Evolutionary conservation across 257 asterid species (phyloP).

Genomic region (Sherardia arvensis): DNA sequence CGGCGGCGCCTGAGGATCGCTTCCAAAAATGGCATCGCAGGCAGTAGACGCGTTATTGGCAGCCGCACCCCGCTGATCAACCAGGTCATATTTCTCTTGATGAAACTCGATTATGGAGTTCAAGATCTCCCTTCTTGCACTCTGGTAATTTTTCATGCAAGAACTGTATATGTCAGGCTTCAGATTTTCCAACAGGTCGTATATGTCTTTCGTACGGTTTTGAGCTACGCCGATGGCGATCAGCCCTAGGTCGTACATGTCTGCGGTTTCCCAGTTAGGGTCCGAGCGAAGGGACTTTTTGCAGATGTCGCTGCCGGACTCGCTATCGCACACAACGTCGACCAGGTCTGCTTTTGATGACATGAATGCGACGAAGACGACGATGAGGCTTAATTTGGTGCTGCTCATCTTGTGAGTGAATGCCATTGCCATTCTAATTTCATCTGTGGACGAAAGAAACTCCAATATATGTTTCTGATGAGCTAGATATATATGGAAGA

Average conservation of each 20-base stretch:
- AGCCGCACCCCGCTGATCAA: neutral
- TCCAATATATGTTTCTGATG: too few species aligned
- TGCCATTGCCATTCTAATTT: neutral
- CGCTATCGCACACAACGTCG: conserved; percentile 12
- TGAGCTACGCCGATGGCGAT: conserved; percentile 5
- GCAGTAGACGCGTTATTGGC: neutral
- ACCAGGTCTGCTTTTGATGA: conserved; percentile 18
- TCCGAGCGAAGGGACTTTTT: conserved; percentile 9
- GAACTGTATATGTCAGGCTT: conserved; percentile 6
- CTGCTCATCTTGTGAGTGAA: neutral
- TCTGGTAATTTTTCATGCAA: conserved; percentile 21
- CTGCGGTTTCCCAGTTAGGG: conserved; percentile 14
- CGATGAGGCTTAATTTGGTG: neutral
- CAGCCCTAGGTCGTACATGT: conserved; percentile 1
- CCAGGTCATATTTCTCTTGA: neutral
- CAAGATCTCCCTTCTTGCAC: neutral
- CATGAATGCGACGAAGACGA: neutral
- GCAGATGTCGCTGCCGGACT: too few species aligned
- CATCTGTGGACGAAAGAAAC: too few species aligned
- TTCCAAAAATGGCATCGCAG: neutral
- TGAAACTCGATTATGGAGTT: too few species aligned
- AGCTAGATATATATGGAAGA: too few species aligned
- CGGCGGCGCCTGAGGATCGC: neutral
- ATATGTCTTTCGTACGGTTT: too few species aligned
- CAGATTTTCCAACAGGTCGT: too few species aligned